phyloP scores from a whole-genome alignment of 345 rosid species.

The Arabidopsis arenosa region DNA sequence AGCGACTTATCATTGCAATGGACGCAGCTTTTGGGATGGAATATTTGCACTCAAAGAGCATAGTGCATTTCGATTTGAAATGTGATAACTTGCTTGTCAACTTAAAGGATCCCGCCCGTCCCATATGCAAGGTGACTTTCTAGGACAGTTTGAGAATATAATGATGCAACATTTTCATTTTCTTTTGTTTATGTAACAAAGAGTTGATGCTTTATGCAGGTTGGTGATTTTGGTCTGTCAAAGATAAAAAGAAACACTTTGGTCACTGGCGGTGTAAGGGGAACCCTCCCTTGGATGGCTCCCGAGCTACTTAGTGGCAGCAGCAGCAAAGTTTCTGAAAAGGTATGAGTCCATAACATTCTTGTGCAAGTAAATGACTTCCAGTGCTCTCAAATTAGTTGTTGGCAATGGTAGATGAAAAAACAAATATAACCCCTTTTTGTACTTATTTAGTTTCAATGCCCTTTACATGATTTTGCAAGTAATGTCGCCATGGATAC shows the following conservation, averaged over 20 bases:
- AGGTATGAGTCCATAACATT: conserved; percentile 51
- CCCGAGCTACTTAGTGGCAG: conserved; percentile 84
- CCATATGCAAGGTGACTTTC: conserved; percentile 91
- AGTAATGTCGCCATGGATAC: conserved; percentile 17
- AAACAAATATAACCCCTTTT: neutral
- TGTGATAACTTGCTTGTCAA: conserved; percentile 98
- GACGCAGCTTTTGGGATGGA: conserved; percentile 99
- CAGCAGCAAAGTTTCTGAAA: conserved; percentile 86
- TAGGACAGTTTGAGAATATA: neutral
- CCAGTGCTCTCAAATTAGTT: conserved; percentile 14
- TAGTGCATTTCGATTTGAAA: conserved; percentile 98
- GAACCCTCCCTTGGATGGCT: conserved; percentile 96
- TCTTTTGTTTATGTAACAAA: conserved; percentile 15
- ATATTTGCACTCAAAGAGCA: conserved; percentile 94
- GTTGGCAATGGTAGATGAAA: conserved; percentile 25
- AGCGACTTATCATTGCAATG: conserved; percentile 96
- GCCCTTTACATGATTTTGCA: conserved; percentile 16
- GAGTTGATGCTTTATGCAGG: conserved; percentile 51
- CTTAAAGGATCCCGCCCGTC: conserved; percentile 91
- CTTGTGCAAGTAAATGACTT: conserved; percentile 12
- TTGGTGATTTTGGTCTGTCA: conserved; percentile 89
- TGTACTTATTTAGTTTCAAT: neutral
- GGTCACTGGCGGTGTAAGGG: conserved; percentile 86
- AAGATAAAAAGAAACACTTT: conserved; percentile 84
- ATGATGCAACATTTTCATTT: conserved; percentile 12